Evolutionary conservation across 345 rosid species (phyloP).

Genomic region (Populus tremula): DNA sequence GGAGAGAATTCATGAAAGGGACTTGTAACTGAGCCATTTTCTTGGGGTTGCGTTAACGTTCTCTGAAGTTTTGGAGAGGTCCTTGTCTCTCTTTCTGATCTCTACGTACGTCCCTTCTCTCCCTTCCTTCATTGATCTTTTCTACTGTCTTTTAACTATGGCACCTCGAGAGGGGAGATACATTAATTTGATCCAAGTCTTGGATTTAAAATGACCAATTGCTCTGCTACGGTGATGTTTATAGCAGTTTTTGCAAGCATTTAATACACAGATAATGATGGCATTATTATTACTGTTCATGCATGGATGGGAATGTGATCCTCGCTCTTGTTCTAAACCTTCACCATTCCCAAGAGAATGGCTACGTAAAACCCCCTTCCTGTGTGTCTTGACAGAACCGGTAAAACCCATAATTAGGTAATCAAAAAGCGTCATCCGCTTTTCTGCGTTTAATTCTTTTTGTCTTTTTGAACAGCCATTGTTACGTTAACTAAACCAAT

Average conservation of each 20-base stretch:
- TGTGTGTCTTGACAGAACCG: background rate
- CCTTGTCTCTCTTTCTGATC: constrained; percentile 11
- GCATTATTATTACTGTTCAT: background rate
- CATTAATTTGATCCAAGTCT: no score
- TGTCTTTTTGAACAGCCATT: background rate
- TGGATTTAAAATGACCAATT: no score
- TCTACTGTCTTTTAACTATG: background rate
- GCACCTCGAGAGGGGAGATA: background rate
- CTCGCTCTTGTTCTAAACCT: background rate
- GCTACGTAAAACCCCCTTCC: no score
- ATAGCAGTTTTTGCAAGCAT: background rate
- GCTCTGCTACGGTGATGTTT: no score
- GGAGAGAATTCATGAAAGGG: constrained; percentile 15
- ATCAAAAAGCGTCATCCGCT: background rate
- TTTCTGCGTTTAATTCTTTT: no score
- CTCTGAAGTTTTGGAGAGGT: background rate
- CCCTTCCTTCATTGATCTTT: background rate
- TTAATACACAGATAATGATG: background rate
- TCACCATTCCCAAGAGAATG: constrained; percentile 4
- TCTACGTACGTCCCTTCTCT: background rate
- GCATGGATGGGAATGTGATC: background rate
- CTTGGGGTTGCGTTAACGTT: background rate
- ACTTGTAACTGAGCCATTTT: constrained; percentile 12
- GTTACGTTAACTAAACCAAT: background rate
- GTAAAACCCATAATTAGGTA: background rate